Base-by-base conservation (phyloP, 2,329 filamentous ascomycete species). In the Westerdykella ornata region DNA sequence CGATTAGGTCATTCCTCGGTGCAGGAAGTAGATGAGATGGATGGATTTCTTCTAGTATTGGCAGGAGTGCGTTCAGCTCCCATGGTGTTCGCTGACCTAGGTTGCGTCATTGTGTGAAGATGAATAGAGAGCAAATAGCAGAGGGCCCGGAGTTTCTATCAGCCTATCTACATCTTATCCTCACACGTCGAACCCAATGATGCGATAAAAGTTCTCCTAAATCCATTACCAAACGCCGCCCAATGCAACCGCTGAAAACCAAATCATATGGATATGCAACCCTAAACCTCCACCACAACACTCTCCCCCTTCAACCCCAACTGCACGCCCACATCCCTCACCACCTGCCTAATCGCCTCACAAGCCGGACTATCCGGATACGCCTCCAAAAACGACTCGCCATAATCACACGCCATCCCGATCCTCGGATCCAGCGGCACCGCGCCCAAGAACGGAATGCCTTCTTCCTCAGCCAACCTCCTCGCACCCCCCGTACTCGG, bases 381-480 rank as follows among this genome's bases (percentile, higher is more conserved):
- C 17, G 81, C 83, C 59, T 97, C 89, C 59, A 97, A 85, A 68
- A 94, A 98, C 67, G 88, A 96, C 77, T 98, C 92, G 4, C 94
- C 92, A 66, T 86, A 96, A 66, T 98, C 92, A 60, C 90, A 96
- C 2, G 89, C 84, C 85, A 96, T 94, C 7, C 92, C 86, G 52
- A 98, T 95, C 47, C 90, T 75, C 3, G 92, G 90, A 59, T 98
- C 92, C 39, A 98, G 70, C 29, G 92, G 92, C 11, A 98, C 89
- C 11, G 85, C 78, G 1, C 92, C 92, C 18, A 98, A 67, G 63
- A 94, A 98, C 0, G 86, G 86, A 12, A 98, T 85, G 1, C 77
- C 78, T 75, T 90, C 88, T 65, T 97, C 90, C 62, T 84, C 75
- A 2, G 92, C 90, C 50, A 98, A 67, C 32, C 78, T 80, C 42